Evolutionary conservation across 2,329 filamentous ascomycete species (phyloP).

Genomic region (Apiospora malaysiana): DNA sequence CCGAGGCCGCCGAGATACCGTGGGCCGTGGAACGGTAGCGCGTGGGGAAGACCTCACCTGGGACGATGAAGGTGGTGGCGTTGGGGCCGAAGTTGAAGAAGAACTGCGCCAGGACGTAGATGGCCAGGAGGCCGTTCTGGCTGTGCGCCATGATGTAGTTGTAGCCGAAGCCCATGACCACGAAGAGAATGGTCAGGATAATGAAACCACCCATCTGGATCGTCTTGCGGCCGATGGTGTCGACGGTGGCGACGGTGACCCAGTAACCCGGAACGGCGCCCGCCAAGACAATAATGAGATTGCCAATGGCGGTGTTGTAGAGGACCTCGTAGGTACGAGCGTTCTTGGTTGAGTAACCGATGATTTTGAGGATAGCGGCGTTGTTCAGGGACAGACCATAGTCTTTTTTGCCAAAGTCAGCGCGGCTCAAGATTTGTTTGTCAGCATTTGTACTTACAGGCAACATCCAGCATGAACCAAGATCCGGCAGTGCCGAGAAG

Average conservation of each 20-base stretch:
- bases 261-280: constrained; percentile 84
- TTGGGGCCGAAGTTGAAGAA: constrained; percentile 67
- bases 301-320: constrained; percentile 77
- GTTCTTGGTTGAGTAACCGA: constrained; percentile 69
- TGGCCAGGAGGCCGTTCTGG: constrained; percentile 58
- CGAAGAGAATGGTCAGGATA: constrained; percentile 62
- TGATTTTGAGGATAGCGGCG: constrained; percentile 71
- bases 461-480: constrained; percentile 69
- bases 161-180: constrained; percentile 69
- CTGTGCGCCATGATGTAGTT: constrained; percentile 46
- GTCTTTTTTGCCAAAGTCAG: constrained; percentile 24
- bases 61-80: constrained; percentile 62
- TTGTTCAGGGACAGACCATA: constrained; percentile 80
- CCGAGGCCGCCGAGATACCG: constrained; percentile 61
- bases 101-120: constrained; percentile 63
- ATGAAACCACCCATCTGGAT: constrained; percentile 72
- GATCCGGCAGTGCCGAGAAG: constrained; percentile 82
- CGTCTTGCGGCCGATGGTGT: constrained; percentile 77
- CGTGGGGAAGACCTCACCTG: constrained; percentile 62
- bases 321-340: constrained; percentile 69
- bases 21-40: constrained; percentile 63
- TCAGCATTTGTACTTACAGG: constrained; percentile 49
- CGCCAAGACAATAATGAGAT: constrained; percentile 78
- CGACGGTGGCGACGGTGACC: constrained; percentile 76
- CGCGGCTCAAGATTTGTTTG: constrained; percentile 41